phyloP scores from a whole-genome alignment of 768 basidiomycete genomes.

The Panaeolus papilionaceus region DNA sequence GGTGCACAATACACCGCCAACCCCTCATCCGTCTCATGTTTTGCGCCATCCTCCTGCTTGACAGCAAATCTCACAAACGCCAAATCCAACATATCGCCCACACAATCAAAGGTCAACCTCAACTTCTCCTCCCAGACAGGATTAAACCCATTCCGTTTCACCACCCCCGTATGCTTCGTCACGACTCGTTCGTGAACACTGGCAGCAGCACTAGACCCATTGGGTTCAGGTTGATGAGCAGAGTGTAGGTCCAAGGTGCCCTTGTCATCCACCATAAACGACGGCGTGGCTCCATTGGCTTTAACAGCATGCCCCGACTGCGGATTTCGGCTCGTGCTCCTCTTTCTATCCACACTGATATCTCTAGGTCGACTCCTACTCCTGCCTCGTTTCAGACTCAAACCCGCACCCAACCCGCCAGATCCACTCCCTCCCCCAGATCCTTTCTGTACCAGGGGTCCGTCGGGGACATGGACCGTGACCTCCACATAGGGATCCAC shows the following conservation, averaged over 20 bases:
- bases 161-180: constrained; percentile 35
- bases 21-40: constrained; percentile 61
- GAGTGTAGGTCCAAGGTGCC: neutral
- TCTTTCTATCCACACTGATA: neutral
- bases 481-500: constrained; percentile 84
- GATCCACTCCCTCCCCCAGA: neutral
- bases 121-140: constrained; percentile 85
- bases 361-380: neutral
- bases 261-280: neutral
- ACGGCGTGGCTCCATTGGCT: neutral
- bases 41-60: constrained; percentile 57
- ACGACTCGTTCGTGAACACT: neutral
- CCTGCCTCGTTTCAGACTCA: neutral
- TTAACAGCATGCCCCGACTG: neutral
- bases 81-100: constrained; percentile 81
- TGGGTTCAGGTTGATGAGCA: neutral
- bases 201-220: neutral
- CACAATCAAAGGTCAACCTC: constrained; percentile 75
- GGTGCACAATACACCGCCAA: constrained; percentile 81
- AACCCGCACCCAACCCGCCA: neutral
- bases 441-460: constrained; percentile 37
- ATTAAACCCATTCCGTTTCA: constrained; percentile 94
- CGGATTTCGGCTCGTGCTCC: neutral
- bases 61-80: constrained; percentile 87
- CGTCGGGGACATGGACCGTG: constrained; percentile 77